phyloP scores from a whole-genome alignment of 1,284 basidiomycete genomes.

The Cryptococcus depauperatus region DNA sequence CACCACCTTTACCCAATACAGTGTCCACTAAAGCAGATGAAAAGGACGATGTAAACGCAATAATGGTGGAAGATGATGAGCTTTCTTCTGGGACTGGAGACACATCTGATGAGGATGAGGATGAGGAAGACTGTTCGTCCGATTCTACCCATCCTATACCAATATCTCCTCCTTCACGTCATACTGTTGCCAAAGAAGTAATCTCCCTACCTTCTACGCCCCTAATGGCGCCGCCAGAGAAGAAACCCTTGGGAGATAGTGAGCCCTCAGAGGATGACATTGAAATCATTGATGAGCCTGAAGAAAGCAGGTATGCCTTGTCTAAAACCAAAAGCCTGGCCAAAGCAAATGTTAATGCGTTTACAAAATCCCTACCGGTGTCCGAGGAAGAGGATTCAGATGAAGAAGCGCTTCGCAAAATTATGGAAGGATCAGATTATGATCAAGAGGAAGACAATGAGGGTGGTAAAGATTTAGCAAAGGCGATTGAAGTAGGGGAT shows the following conservation, averaged over 20 bases:
- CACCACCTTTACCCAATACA: background rate
- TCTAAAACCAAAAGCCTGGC: background rate
- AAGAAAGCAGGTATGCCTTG: background rate
- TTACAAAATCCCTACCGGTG: background rate
- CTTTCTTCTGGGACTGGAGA: conserved; percentile 15
- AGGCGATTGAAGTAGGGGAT: background rate
- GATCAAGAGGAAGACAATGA: background rate
- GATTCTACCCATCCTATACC: too few species aligned
- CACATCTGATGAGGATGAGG: conserved; percentile 8
- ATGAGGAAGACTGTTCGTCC: conserved; percentile 7
- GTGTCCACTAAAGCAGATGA: conserved; percentile 1
- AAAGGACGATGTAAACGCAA: conserved; percentile 16
- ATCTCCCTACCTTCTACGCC: too few species aligned
- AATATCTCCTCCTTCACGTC: too few species aligned
- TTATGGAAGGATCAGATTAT: background rate
- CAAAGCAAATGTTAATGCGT: background rate
- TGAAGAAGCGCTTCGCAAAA: background rate
- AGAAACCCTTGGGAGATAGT: too few species aligned
- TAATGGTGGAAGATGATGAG: conserved; percentile 31
- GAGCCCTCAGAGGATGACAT: background rate
- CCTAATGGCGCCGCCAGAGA: too few species aligned
- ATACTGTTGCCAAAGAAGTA: too few species aligned
- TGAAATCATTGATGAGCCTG: background rate
- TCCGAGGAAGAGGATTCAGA: background rate
- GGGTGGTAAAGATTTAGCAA: background rate